Percentiles rank a stretch among this genome's conserved stretches.
phyloP scores from a whole-genome alignment of 352 stramenopile species.

The Phytophthora multivora region DNA sequence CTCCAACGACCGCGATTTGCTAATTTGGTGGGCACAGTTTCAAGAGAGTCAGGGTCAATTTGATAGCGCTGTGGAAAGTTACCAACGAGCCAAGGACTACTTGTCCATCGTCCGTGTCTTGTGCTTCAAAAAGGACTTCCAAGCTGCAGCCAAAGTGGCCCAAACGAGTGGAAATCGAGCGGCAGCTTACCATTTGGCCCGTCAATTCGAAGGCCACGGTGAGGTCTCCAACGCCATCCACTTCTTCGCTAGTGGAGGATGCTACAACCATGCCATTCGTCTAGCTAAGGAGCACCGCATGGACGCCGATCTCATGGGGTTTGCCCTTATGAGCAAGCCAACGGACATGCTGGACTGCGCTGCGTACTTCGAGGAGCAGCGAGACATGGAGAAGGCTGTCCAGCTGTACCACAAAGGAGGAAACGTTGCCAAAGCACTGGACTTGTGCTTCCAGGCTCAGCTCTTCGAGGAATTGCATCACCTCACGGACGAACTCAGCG shows the following conservation, averaged over 20 bases:
- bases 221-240: conserved; percentile 90
- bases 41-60: conserved; percentile 90
- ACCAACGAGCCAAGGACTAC: conserved; percentile 88
- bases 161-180: conserved; percentile 75
- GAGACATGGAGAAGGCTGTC: conserved; percentile 94
- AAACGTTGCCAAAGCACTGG: conserved; percentile 90
- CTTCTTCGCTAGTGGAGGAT: conserved; percentile 88
- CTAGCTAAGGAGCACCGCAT: conserved; percentile 90
- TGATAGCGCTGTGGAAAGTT: conserved; percentile 88
- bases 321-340: conserved; percentile 89
- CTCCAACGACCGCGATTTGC: conserved; percentile 85
- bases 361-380: conserved; percentile 91
- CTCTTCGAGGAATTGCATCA: conserved; percentile 89
- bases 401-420: conserved; percentile 94
- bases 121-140: conserved; percentile 91
- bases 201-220: conserved; percentile 84
- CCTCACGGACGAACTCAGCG: conserved; percentile 84
- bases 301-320: conserved; percentile 92
- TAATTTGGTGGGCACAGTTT: conserved; percentile 95
- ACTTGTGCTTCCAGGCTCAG: conserved; percentile 92
- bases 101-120: conserved; percentile 92
- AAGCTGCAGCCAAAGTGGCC: conserved; percentile 85
- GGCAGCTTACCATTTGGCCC: conserved; percentile 85
- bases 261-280: conserved; percentile 95
- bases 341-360: conserved; percentile 91